Evolutionary conservation across 805 yeast species (phyloP), one percentile per base, ranked within the genome.

Genomic region (Yarrowia osloensis): DNA sequence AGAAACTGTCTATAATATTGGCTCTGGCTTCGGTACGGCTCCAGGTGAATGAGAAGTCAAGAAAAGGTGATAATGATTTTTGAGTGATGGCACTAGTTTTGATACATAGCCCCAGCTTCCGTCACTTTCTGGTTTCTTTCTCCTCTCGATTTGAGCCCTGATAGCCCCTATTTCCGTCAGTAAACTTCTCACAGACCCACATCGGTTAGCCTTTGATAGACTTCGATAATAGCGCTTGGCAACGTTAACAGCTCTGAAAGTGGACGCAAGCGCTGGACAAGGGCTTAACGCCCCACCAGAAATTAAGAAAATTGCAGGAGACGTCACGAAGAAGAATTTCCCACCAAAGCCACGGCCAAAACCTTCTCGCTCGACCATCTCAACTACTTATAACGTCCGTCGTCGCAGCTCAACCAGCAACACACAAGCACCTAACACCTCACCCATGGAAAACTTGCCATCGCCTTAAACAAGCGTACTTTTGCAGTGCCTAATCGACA

Each of bases 181-280:
- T 3, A 6, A 7, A 44, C 49, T 24, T 44, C 49, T 19, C 7
- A 12, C 11, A 15, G 49, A 44, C 50, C 21, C 50, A 24, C 50
- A n/a, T 26, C 21, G 47, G 9, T 52, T 52, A 21, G 40, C 5
- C 31, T 22, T 35, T 35, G 44, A 54, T 54, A 54, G 33, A 54
- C 61, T 54, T 54, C 22, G 61, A 54, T 54, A 54, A 54, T 54
- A 54, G 59, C 61, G 61, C 61, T 54, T 54, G 61, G 61, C 61
- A 54, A 54, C 61, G 61, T 54, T 54, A 24, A 54, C 9, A 17
- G 11, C 4, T 17, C n/a, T 29, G 28, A 52, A 52, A 52, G 33
- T 21, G 42, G 40, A 22, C 15, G 15, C 21, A 19, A 12, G 7
- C n/a, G 28, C 11, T 21, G 55, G 37, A 31, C 55, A 49, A 31